These are phyloP conservation scores for Chlamydomonas asymmetrica DNA, from an alignment of 139 green algal genomes.

Conservation along the genomic window DNA sequence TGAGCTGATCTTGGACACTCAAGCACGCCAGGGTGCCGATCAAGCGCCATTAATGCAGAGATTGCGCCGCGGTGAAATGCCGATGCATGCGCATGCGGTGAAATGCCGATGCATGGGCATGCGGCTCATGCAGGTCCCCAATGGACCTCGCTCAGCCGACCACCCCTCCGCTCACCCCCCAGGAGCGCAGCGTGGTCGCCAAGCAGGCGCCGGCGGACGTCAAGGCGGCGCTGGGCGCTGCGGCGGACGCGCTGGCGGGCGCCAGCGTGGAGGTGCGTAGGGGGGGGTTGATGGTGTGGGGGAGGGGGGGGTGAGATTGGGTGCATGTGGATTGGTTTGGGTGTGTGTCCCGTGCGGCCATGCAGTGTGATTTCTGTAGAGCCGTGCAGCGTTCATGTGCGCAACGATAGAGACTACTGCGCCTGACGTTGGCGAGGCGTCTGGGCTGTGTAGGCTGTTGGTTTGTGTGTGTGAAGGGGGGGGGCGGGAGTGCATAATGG, in stretches of 20 bases:
- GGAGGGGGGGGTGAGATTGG: too few species aligned
- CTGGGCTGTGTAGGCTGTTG: too few species aligned
- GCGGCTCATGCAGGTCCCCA: background rate
- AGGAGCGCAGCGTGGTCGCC: slow-evolving; percentile 6
- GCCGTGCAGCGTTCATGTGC: too few species aligned
- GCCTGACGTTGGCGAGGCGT: too few species aligned
- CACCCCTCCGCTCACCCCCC: background rate
- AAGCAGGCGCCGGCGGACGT: slow-evolving; percentile 19
- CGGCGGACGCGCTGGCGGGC: slow-evolving; percentile 32
- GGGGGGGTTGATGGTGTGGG: too few species aligned
- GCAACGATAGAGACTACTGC: too few species aligned
- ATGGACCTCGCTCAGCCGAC: background rate
- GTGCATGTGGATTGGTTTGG: too few species aligned
- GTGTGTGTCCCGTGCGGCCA: too few species aligned
- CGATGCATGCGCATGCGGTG: background rate
- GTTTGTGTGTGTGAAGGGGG: too few species aligned
- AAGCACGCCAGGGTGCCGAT: background rate
- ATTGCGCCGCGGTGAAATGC: background rate
- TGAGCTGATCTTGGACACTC: too few species aligned
- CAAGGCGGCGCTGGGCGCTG: slow-evolving; percentile 9
- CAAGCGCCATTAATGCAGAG: background rate
- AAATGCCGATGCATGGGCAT: background rate
- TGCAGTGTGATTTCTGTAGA: too few species aligned
- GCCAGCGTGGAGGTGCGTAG: slow-evolving; percentile 7
- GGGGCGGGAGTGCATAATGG: too few species aligned